These are phyloP conservation scores for Colletotrichum caudatum DNA, from an alignment of 2,329 filamentous ascomycete species.

Conservation along the genomic window DNA sequence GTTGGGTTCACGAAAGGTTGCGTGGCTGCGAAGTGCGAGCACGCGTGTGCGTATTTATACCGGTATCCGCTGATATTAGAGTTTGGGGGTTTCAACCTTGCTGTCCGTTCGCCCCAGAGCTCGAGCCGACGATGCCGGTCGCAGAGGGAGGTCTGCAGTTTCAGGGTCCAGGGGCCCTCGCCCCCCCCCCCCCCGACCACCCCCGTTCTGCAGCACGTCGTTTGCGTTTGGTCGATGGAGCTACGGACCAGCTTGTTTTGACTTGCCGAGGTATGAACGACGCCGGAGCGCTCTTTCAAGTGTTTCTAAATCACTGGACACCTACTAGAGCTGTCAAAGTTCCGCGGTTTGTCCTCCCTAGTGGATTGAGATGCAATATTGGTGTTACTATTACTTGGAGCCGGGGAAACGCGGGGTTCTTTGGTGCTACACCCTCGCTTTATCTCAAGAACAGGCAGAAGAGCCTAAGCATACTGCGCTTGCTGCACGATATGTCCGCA, in stretches of 20 bases:
- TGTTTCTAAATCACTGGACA: neutral
- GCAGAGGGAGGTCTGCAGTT: conserved; percentile 4
- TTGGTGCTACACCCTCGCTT: neutral
- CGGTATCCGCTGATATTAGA: neutral
- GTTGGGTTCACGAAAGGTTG: neutral
- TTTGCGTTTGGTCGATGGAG: conserved; percentile 2
- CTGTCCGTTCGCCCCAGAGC: conserved; percentile 26
- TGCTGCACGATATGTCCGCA: neutral
- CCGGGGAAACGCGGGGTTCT: neutral
- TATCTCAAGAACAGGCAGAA: neutral
- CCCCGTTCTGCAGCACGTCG: neutral
- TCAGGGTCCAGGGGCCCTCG: conserved; percentile 18
- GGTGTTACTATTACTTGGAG: neutral
- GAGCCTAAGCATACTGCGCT: neutral
- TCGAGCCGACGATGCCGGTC: conserved; percentile 14
- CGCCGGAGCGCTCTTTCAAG: neutral
- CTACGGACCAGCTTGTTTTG: neutral
- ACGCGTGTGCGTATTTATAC: neutral
- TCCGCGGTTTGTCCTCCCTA: neutral
- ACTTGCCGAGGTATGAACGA: conserved; percentile 15
- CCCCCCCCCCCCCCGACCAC: neutral
- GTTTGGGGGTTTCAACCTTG: conserved; percentile 29
- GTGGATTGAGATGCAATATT: neutral
- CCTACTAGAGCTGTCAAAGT: neutral
- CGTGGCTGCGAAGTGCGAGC: neutral